Evolutionary conservation across 208 protist species (phyloP), one percentile per base, ranked within the genome.

Genomic region (Acanthamoeba triangularis): DNA sequence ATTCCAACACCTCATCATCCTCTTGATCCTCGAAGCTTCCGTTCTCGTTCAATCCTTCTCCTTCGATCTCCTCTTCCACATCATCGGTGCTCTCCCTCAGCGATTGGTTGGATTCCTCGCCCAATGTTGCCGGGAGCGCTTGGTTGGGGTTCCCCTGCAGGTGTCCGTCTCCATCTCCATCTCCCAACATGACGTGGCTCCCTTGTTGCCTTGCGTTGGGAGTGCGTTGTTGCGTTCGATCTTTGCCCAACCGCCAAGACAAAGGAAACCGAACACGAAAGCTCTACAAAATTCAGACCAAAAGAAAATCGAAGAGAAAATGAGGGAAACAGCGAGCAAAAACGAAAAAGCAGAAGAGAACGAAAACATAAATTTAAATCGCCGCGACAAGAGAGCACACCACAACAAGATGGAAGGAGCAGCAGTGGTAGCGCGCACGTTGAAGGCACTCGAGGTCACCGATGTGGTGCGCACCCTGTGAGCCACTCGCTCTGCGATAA

Each of bases 381-480:
- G 52, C 37, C 41, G 41, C 41, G 0, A 47, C 41, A 47, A 41
- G 30, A 56, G 4, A 37, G 16, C 16, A 74, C 33, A 80, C 28
- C 33, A 80, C 16, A 80, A 49, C 44, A 56, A 59, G 28, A 85
- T 93, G 87, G 87, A 93, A 28, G 87, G 87, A 93, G 87, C 87
- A 76, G 65, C 87, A 44, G 87, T 93, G 6, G 65, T 93, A 1
- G 87, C 87, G 35, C 87, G 87, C 33, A 35, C 33, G 61, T 25
- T 93, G 23, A 93, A 93, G 87, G 61, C 56, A 23, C 87, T 78
- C 23, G 87, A 76, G n/a, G 87, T 93, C 37, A 76, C 56, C 33
- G 56, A 93, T 35, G 65, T 93, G 87, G 87, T 93, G 30, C 61
- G 54, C 5, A 35, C 37, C 14, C 35, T 41, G 18, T 3, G 25